Evolutionary conservation across 129 eudicot species (phyloP).

Genomic region (Helichrysum umbraculigerum): DNA sequence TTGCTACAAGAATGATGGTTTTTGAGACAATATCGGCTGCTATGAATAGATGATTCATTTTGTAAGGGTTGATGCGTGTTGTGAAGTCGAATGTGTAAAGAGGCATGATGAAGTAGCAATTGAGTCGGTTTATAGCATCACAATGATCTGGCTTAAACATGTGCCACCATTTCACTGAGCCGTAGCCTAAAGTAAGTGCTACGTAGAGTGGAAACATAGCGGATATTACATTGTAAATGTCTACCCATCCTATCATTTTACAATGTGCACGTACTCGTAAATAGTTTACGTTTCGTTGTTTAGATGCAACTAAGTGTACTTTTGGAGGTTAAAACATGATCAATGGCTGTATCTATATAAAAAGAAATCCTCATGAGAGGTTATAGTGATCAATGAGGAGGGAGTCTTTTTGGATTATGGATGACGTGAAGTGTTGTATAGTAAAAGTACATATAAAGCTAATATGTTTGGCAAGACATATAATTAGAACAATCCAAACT

Average conservation of each 20-base stretch:
- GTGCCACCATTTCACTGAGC: slow-evolving; percentile 40
- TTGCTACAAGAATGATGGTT: slow-evolving; percentile 23
- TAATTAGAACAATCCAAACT: neutral
- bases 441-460: neutral
- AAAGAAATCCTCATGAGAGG: no score
- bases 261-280: neutral
- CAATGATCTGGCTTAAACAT: slow-evolving; percentile 54
- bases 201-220: slow-evolving; percentile 62
- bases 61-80: slow-evolving; percentile 44
- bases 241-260: slow-evolving; percentile 58
- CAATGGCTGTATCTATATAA: neutral
- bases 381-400: neutral
- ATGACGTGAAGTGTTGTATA: neutral
- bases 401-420: neutral
- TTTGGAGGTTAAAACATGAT: neutral
- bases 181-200: slow-evolving; percentile 52
- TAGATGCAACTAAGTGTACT: neutral
- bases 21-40: slow-evolving; percentile 49
- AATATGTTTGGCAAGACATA: no score
- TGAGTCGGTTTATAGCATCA: slow-evolving; percentile 57
- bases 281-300: no score
- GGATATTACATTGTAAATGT: slow-evolving; percentile 49
- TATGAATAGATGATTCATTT: slow-evolving; percentile 49
- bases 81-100: slow-evolving; percentile 59
- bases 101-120: slow-evolving; percentile 56